These are phyloP conservation scores for Physcomitrium patens DNA, from an alignment of 225 moss, liverwort and hornwort genomes.

Conservation along the genomic window DNA sequence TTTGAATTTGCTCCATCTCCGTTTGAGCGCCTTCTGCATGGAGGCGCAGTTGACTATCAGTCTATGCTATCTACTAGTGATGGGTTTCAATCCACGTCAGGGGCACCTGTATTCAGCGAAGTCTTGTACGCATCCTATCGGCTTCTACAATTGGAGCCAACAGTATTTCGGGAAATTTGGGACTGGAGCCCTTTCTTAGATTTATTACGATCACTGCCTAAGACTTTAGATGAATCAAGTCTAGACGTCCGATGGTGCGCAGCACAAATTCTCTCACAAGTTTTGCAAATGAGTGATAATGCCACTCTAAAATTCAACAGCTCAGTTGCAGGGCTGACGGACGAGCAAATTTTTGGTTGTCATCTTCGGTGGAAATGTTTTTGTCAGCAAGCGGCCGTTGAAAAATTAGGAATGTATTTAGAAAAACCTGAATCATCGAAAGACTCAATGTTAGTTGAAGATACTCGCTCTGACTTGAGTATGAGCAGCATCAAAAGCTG, in stretches of 20 bases:
- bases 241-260: slow-evolving; percentile 93
- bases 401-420: slow-evolving; percentile 89
- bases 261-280: slow-evolving; percentile 68
- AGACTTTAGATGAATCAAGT: slow-evolving; percentile 44
- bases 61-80: slow-evolving; percentile 28
- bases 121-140: slow-evolving; percentile 81
- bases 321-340: slow-evolving; percentile 59
- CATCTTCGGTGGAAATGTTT: slow-evolving; percentile 74
- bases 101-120: slow-evolving; percentile 66
- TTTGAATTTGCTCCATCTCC: slow-evolving; percentile 90
- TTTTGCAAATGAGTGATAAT: slow-evolving; percentile 86
- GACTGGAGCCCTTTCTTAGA: slow-evolving; percentile 93
- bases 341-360: slow-evolving; percentile 69
- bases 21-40: slow-evolving; percentile 78
- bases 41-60: slow-evolving; percentile 35
- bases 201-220: slow-evolving; percentile 60
- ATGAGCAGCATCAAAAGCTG: slow-evolving; percentile 55
- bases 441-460: slow-evolving; percentile 27
- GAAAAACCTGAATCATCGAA: slow-evolving; percentile 30
- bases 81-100: slow-evolving; percentile 40
- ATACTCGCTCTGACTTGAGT: slow-evolving; percentile 38
- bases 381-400: slow-evolving; percentile 73
- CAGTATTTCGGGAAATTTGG: slow-evolving; percentile 83
- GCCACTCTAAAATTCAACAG: slow-evolving; percentile 62
- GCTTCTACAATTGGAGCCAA: slow-evolving; percentile 77